Conservation (phyloP, 83 land plant species). For the Picea abies region DNA sequence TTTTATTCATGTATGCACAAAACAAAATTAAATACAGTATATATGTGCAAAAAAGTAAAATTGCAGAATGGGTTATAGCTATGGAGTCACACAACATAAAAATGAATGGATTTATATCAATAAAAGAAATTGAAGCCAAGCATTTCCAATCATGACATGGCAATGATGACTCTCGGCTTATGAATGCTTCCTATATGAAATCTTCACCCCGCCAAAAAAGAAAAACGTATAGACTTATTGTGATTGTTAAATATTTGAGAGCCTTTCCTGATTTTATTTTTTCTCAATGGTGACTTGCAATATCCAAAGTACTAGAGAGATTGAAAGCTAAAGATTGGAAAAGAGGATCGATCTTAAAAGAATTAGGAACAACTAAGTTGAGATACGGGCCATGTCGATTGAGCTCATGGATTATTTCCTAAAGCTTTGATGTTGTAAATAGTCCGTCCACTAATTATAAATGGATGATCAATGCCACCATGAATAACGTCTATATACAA, state of each 20-base stretch:
- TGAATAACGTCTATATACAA: too few relatives aligned
- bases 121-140: constrained; percentile 18
- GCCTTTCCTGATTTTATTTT: too few relatives aligned
- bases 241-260: too few relatives aligned
- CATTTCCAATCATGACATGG: constrained; percentile 71
- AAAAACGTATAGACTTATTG: background rate
- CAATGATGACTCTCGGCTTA: constrained; percentile 43
- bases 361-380: constrained; percentile 47
- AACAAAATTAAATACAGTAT: too few relatives aligned
- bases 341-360: constrained; percentile 60
- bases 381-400: constrained; percentile 20
- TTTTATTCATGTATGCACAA: too few relatives aligned
- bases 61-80: too few relatives aligned
- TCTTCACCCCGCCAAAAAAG: constrained; percentile 42
- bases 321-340: constrained; percentile 35
- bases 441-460: too few relatives aligned
- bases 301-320: constrained; percentile 29
- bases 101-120: too few relatives aligned
- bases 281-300: constrained; percentile 28
- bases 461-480: too few relatives aligned
- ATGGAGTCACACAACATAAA: too few relatives aligned
- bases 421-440: background rate
- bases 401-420: constrained; percentile 15
- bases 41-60: too few relatives aligned
- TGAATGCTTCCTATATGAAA: constrained; percentile 50